A percentile compares a stretch with the other conserved stretches of the same genome.
phyloP scores from a whole-genome alignment of 768 basidiomycete species.

The Rhodosporidiobolus odoratus region DNA sequence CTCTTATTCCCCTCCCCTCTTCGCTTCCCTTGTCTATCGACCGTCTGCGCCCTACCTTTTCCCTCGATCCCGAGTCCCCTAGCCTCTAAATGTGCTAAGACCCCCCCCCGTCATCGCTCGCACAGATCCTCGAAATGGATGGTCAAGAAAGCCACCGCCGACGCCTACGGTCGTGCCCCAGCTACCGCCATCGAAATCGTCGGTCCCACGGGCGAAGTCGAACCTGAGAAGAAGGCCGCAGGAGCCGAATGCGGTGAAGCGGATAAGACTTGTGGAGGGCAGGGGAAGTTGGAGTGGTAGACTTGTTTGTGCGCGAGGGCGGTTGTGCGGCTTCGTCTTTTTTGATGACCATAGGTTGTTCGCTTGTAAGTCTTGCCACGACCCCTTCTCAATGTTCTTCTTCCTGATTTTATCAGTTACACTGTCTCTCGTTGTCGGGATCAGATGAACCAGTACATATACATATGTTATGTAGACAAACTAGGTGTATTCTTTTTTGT shows the following conservation, averaged over 20 bases:
- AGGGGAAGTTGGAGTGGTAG: constrained; percentile 31
- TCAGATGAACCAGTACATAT: no score
- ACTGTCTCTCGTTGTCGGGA: no score
- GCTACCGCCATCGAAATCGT: constrained; percentile 49
- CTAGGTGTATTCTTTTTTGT: no score
- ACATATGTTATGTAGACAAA: no score
- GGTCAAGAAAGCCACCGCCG: constrained; percentile 51
- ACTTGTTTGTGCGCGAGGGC: no score
- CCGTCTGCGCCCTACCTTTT: background rate
- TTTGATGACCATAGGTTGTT: no score
- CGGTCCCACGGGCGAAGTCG: constrained; percentile 29
- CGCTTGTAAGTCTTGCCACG: no score
- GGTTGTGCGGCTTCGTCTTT: no score
- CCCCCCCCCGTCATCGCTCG: no score
- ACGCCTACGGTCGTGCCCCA: constrained; percentile 44
- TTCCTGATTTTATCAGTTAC: no score
- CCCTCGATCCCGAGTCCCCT: background rate
- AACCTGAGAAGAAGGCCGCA: constrained; percentile 24
- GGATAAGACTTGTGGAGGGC: constrained; percentile 19
- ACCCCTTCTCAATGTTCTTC: no score
- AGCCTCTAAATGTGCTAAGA: no score
- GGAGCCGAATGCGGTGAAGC: constrained; percentile 17
- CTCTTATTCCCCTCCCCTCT: background rate
- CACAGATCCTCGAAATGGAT: constrained; percentile 22
- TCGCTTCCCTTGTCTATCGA: background rate